Base-by-base conservation (phyloP, 108 stramenopile species). In the Tribonema minus region DNA sequence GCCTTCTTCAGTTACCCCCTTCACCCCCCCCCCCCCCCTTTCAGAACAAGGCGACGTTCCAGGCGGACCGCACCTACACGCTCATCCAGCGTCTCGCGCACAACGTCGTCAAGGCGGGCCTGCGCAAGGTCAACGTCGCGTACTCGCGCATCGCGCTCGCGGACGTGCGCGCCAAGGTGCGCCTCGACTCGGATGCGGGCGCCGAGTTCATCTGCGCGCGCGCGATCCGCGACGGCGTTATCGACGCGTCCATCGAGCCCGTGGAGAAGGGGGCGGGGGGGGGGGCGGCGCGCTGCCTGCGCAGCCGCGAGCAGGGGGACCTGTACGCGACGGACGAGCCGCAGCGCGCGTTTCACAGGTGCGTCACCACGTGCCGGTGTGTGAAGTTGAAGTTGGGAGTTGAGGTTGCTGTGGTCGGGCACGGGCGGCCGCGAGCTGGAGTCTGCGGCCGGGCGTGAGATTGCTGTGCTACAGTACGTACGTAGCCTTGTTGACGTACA, bases 161-260 rank as follows among this genome's bases (percentile, higher is more conserved):
- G 61, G 97, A 99, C 82, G 91, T 72, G 3, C 61, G 71, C 61
- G 61, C 26, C 30, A 72, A 72, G 71, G 71, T 72, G 61, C 61
- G 29, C 32, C 85, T 99, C 15, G 70, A 70, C 12, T 29, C 37
- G 20, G 61, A 58, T 0, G 60, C 59, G 1, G 67, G 66, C 41
- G 96, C 98, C 9, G 96, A 99, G 82, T 96, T 92, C 78, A 92
- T 97, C 35, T 94, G 94, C 37, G 94, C 96, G 67, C 96, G 96
- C 88, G 96, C 96, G 12, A 95, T 99, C 29, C 75, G 93, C n/a
- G 98, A 99, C 87, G 98, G 98, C 27, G 96, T 99, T 0, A 90
- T 99, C 72, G 95, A 97, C 71, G 98, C 95, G 20, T 91, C 92
- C 15, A 92, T 99, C 80, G 93, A 97, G 86, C 96, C 95, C 80